These are phyloP conservation scores for Santalum album DNA, from an alignment of 164 flowering plant genomes.

Conservation along the genomic window DNA sequence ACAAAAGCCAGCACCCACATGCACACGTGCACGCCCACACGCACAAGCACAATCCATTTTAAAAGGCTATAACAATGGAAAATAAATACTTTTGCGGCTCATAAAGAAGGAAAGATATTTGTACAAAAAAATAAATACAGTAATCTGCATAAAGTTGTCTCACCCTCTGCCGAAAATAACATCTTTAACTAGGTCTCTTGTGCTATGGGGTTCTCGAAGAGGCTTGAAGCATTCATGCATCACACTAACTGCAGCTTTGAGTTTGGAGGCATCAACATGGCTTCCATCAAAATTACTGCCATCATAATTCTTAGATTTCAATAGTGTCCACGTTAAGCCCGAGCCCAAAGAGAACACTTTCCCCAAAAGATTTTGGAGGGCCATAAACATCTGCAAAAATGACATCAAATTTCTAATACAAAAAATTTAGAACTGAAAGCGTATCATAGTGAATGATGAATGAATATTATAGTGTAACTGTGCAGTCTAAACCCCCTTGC, in stretches of 20 bases:
- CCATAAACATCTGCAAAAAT: conserved; percentile 46
- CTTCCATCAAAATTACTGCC: conserved; percentile 7
- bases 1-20: too few relatives aligned
- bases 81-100: too few relatives aligned
- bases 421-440: not conserved
- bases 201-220: conserved; percentile 39
- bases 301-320: conserved; percentile 29
- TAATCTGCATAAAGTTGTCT: conserved; percentile 7
- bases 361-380: conserved; percentile 46
- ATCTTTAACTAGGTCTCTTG: conserved; percentile 62
- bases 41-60: too few relatives aligned
- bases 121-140: not conserved
- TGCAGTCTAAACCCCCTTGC: too few relatives aligned
- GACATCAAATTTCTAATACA: not conserved
- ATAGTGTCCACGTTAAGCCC: conserved; percentile 57
- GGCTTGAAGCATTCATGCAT: conserved; percentile 90
- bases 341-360: conserved; percentile 36
- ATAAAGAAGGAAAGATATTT: not conserved
- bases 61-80: too few relatives aligned
- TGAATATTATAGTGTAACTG: too few relatives aligned
- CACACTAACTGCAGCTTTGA: conserved; percentile 57
- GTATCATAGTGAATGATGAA: too few relatives aligned
- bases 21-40: too few relatives aligned
- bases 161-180: conserved; percentile 67
- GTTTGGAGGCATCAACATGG: conserved; percentile 44